These are phyloP conservation scores for Aspergillus quadrilineatus DNA, from an alignment of 2,329 filamentous ascomycete genomes.

Conservation along the genomic window DNA sequence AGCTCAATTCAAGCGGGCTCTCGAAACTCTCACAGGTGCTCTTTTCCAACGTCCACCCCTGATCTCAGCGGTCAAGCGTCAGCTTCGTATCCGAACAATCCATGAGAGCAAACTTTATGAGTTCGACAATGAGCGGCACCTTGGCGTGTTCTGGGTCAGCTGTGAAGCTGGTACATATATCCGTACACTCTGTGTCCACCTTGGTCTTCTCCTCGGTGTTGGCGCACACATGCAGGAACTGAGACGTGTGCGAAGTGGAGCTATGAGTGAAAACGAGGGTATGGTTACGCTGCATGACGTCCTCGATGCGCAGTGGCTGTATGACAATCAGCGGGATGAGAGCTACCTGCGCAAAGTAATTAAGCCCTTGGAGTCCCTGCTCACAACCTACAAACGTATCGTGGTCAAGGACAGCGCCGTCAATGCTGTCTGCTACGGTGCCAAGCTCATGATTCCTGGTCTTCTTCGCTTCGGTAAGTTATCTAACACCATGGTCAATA, in stretches of 20 bases:
- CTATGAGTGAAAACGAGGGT: constrained; percentile 86
- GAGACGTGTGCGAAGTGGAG: constrained; percentile 86
- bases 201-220: constrained; percentile 74
- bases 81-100: constrained; percentile 96
- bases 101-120: constrained; percentile 95
- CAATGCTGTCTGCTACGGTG: constrained; percentile 97
- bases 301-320: constrained; percentile 91
- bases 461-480: constrained; percentile 80
- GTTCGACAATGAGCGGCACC: constrained; percentile 96
- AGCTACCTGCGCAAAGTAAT: constrained; percentile 89
- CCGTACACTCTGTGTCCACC: constrained; percentile 92
- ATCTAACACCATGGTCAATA: neutral
- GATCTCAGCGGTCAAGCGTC: constrained; percentile 98
- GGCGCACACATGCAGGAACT: constrained; percentile 99
- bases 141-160: constrained; percentile 98
- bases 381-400: constrained; percentile 91
- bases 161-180: constrained; percentile 99
- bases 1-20: constrained; percentile 85
- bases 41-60: constrained; percentile 95
- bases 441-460: constrained; percentile 98
- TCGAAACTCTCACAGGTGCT: constrained; percentile 94
- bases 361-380: constrained; percentile 84
- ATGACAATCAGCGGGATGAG: constrained; percentile 95
- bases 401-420: constrained; percentile 97
- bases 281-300: constrained; percentile 95